Evolutionary conservation across 2,329 filamentous ascomycete species (phyloP).

Genomic region (Ophiosphaerella korrae): DNA sequence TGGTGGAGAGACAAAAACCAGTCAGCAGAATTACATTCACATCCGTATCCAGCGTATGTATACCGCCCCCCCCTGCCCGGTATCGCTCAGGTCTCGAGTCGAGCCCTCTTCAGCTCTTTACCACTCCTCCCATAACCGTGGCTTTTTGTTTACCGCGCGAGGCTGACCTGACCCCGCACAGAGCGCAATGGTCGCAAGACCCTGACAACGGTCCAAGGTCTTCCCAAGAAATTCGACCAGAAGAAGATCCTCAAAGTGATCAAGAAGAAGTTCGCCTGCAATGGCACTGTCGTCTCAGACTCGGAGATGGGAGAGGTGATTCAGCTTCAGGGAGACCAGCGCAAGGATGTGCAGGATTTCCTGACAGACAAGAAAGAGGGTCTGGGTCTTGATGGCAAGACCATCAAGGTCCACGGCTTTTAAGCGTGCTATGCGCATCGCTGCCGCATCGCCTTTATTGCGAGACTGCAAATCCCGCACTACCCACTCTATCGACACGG

Average conservation of each 20-base stretch:
- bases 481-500: constrained; percentile 9
- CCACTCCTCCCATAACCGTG: background rate
- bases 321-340: constrained; percentile 98
- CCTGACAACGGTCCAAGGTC: constrained; percentile 98
- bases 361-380: constrained; percentile 94
- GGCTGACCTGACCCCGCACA: constrained; percentile 57
- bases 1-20: constrained; percentile 85
- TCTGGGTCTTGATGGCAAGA: constrained; percentile 91
- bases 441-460: constrained; percentile 6
- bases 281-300: constrained; percentile 98
- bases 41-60: constrained; percentile 95
- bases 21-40: constrained; percentile 98
- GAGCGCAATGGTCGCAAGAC: constrained; percentile 99
- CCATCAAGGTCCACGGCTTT: constrained; percentile 76
- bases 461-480: background rate
- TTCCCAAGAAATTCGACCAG: constrained; percentile 98
- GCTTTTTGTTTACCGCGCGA: constrained; percentile 9
- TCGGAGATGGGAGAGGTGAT: constrained; percentile 99
- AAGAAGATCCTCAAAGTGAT: constrained; percentile 99
- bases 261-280: constrained; percentile 99
- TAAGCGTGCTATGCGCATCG: constrained; percentile 24
- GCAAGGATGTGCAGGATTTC: constrained; percentile 98
- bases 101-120: background rate
- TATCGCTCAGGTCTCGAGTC: too few relatives aligned
- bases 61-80: constrained; percentile 46